These are phyloP conservation scores for Metschnikowia gelsemii DNA, from an alignment of 805 yeast genomes.

Conservation along the genomic window DNA sequence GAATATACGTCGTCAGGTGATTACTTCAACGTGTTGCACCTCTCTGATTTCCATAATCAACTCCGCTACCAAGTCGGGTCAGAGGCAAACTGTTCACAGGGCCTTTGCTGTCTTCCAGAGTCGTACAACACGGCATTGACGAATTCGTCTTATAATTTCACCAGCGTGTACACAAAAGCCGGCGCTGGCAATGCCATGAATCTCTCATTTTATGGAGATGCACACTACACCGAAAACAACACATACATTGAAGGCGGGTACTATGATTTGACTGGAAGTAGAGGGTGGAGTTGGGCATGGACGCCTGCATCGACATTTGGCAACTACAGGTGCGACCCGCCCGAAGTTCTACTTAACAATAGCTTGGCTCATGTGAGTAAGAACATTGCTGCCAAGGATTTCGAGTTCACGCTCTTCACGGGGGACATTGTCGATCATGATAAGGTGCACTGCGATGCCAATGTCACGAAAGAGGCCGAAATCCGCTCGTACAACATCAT, in stretches of 20 bases:
- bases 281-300: constrained; percentile 35
- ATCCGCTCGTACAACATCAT: constrained; percentile 64
- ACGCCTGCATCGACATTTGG: constrained; percentile 64
- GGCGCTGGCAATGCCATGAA: constrained; percentile 18
- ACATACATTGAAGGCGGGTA: constrained; percentile 33
- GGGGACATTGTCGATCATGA: constrained; percentile 77
- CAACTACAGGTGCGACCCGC: constrained; percentile 63
- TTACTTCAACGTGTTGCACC: constrained; percentile 60
- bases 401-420: constrained; percentile 65
- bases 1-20: constrained; percentile 29
- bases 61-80: constrained; percentile 52
- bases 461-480: constrained; percentile 68
- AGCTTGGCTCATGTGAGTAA: constrained; percentile 48
- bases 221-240: constrained; percentile 27
- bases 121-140: constrained; percentile 36
- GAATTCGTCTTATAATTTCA: constrained; percentile 28
- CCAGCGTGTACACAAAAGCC: constrained; percentile 25
- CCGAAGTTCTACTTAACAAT: constrained; percentile 58
- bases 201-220: constrained; percentile 32
- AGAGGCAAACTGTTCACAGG: constrained; percentile 55
- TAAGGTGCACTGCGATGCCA: constrained; percentile 49
- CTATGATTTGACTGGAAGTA: constrained; percentile 29
- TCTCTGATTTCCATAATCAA: constrained; percentile 66
- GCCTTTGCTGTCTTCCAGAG: constrained; percentile 62
- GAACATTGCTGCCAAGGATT: constrained; percentile 33